Base-by-base conservation (phyloP, 768 basidiomycete species). In the Glaciozyma antarctica region DNA sequence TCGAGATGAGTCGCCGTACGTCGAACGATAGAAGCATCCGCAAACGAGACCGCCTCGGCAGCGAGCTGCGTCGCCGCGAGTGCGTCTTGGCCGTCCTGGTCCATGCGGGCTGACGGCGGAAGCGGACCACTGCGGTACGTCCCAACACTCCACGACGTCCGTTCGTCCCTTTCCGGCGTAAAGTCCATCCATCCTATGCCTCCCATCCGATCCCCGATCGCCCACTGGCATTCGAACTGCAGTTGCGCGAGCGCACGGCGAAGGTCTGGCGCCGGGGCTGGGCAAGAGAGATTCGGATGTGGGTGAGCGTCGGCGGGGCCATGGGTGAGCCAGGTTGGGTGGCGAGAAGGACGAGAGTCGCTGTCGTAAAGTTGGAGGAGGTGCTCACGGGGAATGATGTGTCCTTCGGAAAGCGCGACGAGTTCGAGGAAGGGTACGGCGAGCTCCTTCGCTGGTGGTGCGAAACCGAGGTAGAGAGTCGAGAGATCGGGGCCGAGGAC, bases 351-450 rank as follows among this genome's bases (percentile, higher is more conserved):
- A 19, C 41, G 12, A 30, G 56, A 6, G 41, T 30, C 15, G 51
- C 63, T 53, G 52, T 44, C 56, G 63, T 71, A 87, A 72, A 63
- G 75, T 69, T 64, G 80, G 76, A 60, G 76, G 78, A 65, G 79
- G 74, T 62, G 16, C 2, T 24, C 1, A 6, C 55, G 1, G 9
- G 56, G 17, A 22, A 85, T 75, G 58, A 75, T 64, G 63, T 78
- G 79, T 5, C 85, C 84, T 75, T 88, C 85, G 5, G 78, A 78
- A 26, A 78, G 77, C 67, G 84, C 84, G 58, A 90, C 71, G 30
- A 79, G 79, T 75, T 85, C 81, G 41, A 94, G 82, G 77, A 87
- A 91, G 12, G 85, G 84, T 21, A 78, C 80, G 26, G 85, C 61
- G 52, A 63, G 16, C 1, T 22, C 84, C 47, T 86, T 76, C 24